Evolutionary conservation across 495 filamentous ascomycete genomes (phyloP).

Genomic region (Tuber calosporum): DNA sequence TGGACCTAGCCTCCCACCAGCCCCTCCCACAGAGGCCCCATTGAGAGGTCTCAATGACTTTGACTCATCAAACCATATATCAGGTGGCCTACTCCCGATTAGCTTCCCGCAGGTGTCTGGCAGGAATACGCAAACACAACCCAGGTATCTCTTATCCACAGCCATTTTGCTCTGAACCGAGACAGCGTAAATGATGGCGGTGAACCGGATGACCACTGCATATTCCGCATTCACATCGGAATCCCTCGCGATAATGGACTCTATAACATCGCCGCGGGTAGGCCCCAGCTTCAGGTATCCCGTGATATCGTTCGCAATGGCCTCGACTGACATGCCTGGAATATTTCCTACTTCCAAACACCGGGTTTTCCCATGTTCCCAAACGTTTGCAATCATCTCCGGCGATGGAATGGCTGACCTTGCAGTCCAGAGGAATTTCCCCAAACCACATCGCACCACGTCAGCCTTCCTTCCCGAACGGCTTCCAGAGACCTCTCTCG

Average conservation of each 20-base stretch:
- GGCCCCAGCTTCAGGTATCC: neutral
- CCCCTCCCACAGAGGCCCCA: neutral
- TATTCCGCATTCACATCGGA: constrained; percentile 14
- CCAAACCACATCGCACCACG: constrained; percentile 16
- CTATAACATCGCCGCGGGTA: constrained; percentile 17
- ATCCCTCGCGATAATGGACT: constrained; percentile 10
- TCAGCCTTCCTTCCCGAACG: constrained; percentile 5
- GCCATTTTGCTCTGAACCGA: constrained; percentile 8
- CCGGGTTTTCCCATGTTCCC: constrained; percentile 14
- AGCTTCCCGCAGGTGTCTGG: neutral
- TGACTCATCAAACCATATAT: constrained; percentile 1
- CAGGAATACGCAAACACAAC: neutral
- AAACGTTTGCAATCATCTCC: constrained; percentile 22
- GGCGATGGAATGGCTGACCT: constrained; percentile 19
- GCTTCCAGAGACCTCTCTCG: constrained; percentile 8
- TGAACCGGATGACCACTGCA: constrained; percentile 16
- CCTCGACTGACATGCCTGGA: constrained; percentile 5
- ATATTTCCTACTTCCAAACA: constrained; percentile 25
- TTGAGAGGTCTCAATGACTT: neutral
- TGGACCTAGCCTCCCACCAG: neutral
- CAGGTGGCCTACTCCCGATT: neutral
- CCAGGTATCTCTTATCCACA: neutral
- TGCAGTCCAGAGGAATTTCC: constrained; percentile 29
- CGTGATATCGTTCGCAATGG: constrained; percentile 10
- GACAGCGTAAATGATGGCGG: constrained; percentile 16